Evolutionary conservation across 306 rosid species (phyloP), one percentile per base, ranked within the genome.

Genomic region (Echinosophora koreensis): DNA sequence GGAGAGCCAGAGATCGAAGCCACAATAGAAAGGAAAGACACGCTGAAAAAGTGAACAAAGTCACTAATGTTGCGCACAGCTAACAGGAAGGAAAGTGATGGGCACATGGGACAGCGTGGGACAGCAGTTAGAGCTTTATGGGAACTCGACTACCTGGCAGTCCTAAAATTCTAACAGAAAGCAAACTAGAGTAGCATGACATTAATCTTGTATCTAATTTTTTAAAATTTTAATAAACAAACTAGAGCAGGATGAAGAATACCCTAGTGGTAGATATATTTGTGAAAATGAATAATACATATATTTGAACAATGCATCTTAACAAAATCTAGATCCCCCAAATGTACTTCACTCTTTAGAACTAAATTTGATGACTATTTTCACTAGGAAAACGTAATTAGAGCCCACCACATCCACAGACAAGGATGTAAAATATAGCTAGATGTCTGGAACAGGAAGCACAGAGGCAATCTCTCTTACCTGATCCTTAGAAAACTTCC

Each of bases 1-100:
- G 34, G n/a, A n/a, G n/a, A 42, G 32, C 17, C 47, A 46, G 34
- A 15, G 78, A 73, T 22, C 6, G 15, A 74, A 74, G 47, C 71
- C 62, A 35, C 5, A 3, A 3, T 5, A n/a, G 18, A 62, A 6
- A 75, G 41, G 62, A 61, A 61, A 34, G 60, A 11, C 38, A 49
- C 3, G 0, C 27, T 17, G 28, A 50, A 62, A 37, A 50, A 73
- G 49, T 10, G 47, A 15, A 15, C 15, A 49, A n/a, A 49, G 52
- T 10, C 51, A 17, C 37, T 61, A 74, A 30, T 55, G 22, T 46
- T 13, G 50, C 6, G 69, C 46, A 27, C 17, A 44, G 46, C 69
- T 27, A 60, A 32, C 14, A 1, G 30, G 58, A 42, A 73, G n/a
- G 49, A 59, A 16, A 59, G 49, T 18, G 47, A 42, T 9, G 46